A percentile compares a stretch with the other conserved stretches of the same genome.
Evolutionary conservation across 2,329 filamentous ascomycete species (phyloP).

Genomic region (Apiospora arundinis): DNA sequence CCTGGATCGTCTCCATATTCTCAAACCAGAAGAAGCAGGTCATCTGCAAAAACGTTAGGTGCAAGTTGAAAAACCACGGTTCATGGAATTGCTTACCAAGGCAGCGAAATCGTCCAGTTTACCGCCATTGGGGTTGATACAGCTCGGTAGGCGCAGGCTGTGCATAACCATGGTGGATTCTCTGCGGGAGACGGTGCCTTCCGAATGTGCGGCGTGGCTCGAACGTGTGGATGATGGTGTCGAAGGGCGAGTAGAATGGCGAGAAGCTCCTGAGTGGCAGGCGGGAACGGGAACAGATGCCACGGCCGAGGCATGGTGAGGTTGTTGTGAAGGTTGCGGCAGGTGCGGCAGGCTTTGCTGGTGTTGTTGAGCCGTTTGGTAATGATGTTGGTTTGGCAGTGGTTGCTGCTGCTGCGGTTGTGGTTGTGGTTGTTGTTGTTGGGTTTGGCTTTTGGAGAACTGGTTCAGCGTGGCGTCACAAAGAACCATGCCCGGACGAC

Average conservation of each 20-base stretch:
- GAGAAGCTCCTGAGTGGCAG: constrained; percentile 33
- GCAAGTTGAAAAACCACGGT: constrained; percentile 24
- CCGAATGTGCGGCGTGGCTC: constrained; percentile 36
- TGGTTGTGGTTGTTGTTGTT: constrained; percentile 16
- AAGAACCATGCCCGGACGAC: constrained; percentile 39
- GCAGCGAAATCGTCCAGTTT: constrained; percentile 84
- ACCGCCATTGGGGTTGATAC: constrained; percentile 77
- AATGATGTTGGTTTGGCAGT: constrained; percentile 18
- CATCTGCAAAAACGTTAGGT: constrained; percentile 62
- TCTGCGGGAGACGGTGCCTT: constrained; percentile 43
- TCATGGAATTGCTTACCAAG: constrained; percentile 59
- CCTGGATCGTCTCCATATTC: constrained; percentile 77
- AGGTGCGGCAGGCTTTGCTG: constrained; percentile 23
- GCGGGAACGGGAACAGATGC: constrained; percentile 33
- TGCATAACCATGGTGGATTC: constrained; percentile 58
- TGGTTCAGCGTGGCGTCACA: constrained; percentile 41
- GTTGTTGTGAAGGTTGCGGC: constrained; percentile 22
- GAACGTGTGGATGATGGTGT: constrained; percentile 44
- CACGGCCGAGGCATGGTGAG: constrained; percentile 27
- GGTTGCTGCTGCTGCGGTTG: constrained; percentile 23
- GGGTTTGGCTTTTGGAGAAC: constrained; percentile 30
- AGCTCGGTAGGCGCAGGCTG: constrained; percentile 74
- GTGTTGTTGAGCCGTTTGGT: constrained; percentile 33
- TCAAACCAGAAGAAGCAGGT: constrained; percentile 99
- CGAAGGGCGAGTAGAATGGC: constrained; percentile 44